Evolutionary conservation across 2,329 filamentous ascomycete genomes (phyloP).

Genomic region (Fusarium hainanense): DNA sequence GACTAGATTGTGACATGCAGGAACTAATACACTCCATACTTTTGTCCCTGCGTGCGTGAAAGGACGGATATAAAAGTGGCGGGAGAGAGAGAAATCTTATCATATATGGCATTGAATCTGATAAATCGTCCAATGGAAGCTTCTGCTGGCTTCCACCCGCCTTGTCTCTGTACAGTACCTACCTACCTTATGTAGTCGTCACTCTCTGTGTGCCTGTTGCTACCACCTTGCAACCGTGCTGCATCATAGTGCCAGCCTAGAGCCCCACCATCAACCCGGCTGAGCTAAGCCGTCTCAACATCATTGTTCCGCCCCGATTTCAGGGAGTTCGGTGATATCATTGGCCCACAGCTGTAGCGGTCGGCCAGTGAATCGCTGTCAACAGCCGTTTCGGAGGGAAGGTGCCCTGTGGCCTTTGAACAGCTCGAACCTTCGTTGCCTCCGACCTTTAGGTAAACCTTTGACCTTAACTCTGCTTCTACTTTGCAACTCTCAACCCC

Average conservation of each 20-base stretch:
- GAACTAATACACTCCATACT: not conserved
- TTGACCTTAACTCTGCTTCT: slow-evolving; percentile 30
- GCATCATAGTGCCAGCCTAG: slow-evolving; percentile 43
- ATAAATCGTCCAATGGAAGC: slow-evolving; percentile 30
- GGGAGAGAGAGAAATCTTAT: not conserved
- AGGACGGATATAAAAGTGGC: slow-evolving; percentile 14
- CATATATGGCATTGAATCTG: not conserved
- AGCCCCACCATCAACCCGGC: slow-evolving; percentile 33
- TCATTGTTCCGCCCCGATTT: slow-evolving; percentile 52
- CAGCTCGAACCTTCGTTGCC: slow-evolving; percentile 45
- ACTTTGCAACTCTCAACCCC: slow-evolving; percentile 35
- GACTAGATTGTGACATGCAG: slow-evolving; percentile 24
- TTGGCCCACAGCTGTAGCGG: slow-evolving; percentile 49
- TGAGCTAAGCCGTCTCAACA: slow-evolving; percentile 48
- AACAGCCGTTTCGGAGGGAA: slow-evolving; percentile 41
- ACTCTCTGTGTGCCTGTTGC: slow-evolving; percentile 44
- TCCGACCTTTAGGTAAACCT: slow-evolving; percentile 27
- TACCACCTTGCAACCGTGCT: slow-evolving; percentile 35
- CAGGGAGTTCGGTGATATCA: slow-evolving; percentile 48
- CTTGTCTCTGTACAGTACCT: slow-evolving; percentile 19
- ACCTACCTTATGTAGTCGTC: slow-evolving; percentile 33
- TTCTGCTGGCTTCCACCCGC: slow-evolving; percentile 41
- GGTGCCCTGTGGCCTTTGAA: slow-evolving; percentile 45
- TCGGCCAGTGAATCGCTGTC: slow-evolving; percentile 46
- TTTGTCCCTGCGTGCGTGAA: slow-evolving; percentile 17